phyloP scores from a whole-genome alignment of 148 eudicot species.

The Fagopyrum tataricum region DNA sequence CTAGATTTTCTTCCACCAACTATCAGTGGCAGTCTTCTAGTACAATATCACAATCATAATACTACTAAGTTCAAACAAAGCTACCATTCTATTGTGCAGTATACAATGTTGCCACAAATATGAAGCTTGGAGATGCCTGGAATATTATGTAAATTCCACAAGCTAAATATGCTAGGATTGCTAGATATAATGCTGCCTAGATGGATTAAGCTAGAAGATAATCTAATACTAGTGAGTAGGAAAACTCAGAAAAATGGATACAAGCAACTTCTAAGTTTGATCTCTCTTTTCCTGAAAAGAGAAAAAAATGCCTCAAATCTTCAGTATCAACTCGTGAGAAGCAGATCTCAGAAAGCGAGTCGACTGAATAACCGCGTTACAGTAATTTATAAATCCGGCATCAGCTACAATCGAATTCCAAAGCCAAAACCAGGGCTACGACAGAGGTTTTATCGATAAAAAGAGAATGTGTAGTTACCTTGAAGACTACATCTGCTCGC shows the following conservation, averaged over 20 bases:
- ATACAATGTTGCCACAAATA: not conserved
- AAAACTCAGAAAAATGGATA: not conserved
- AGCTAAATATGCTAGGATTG: not conserved
- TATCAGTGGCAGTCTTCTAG: not conserved
- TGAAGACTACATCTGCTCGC: constrained; percentile 61
- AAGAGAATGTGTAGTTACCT: constrained; percentile 31
- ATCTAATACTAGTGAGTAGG: not conserved
- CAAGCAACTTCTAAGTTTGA: not conserved
- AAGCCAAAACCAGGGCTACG: not conserved
- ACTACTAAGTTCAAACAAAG: not conserved
- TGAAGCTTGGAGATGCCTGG: constrained; percentile 1
- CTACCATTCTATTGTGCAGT: not conserved
- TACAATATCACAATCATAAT: not conserved
- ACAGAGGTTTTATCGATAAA: not conserved
- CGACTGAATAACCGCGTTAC: not conserved
- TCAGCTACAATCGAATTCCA: not conserved
- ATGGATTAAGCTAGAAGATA: not conserved
- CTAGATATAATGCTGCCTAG: not conserved
- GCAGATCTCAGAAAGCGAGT: not conserved
- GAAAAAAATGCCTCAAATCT: not conserved
- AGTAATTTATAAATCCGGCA: not conserved
- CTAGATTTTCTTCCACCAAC: not conserved
- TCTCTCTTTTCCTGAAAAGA: not conserved
- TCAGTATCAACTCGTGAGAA: not conserved
- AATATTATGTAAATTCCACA: not conserved